These are phyloP conservation scores for Mucor irregularis DNA, from an alignment of 371 early-diverging fungal genomes.

Conservation along the genomic window DNA sequence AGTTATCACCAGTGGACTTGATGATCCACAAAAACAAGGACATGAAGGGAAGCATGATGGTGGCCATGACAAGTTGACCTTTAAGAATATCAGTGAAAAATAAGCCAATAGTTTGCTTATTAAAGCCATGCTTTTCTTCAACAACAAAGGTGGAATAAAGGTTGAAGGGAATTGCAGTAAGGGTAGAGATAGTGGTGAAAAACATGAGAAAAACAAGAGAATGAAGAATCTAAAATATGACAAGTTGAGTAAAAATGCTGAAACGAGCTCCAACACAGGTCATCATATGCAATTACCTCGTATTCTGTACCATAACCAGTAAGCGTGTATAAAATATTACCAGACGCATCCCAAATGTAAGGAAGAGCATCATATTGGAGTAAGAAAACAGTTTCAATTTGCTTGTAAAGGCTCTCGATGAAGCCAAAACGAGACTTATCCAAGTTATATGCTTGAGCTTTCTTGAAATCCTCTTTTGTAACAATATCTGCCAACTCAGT, in stretches of 20 bases:
- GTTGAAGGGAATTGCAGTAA: constrained; percentile 78
- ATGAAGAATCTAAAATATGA: constrained; percentile 45
- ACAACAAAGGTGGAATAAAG: constrained; percentile 94
- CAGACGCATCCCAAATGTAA: constrained; percentile 72
- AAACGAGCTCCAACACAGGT: not conserved
- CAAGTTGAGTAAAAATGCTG: not conserved
- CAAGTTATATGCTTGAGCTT: constrained; percentile 83
- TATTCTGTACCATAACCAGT: constrained; percentile 69
- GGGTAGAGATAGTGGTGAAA: constrained; percentile 61
- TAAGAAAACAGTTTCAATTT: constrained; percentile 65
- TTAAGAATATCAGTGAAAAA: constrained; percentile 87
- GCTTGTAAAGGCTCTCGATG: constrained; percentile 58
- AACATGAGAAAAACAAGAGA: constrained; percentile 77
- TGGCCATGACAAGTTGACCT: constrained; percentile 61
- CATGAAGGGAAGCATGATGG: constrained; percentile 79
- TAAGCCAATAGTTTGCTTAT: constrained; percentile 86
- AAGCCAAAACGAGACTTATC: constrained; percentile 87
- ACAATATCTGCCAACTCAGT: constrained; percentile 66
- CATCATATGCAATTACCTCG: constrained; percentile 52
- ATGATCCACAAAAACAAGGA: constrained; percentile 87
- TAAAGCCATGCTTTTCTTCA: constrained; percentile 93
- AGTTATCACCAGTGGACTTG: constrained; percentile 78
- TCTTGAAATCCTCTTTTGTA: constrained; percentile 73
- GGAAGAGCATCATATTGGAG: constrained; percentile 75
- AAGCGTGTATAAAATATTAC: constrained; percentile 47